Conservation (phyloP, 257 asterid species). For the Ilex asprella region DNA sequence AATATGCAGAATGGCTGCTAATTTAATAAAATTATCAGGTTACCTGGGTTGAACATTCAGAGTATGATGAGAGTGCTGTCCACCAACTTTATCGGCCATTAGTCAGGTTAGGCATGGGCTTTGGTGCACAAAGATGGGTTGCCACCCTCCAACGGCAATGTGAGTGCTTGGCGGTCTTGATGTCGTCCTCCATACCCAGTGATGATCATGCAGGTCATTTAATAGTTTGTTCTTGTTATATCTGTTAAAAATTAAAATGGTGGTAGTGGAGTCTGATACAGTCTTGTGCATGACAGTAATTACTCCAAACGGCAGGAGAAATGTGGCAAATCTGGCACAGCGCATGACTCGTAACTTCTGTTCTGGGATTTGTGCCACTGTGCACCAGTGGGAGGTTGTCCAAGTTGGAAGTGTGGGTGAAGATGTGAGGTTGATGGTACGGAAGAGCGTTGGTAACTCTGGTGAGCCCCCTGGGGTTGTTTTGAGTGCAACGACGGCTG, state of each 20-base stretch:
- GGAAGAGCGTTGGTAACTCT: constrained; percentile 47
- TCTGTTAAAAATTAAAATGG: not conserved
- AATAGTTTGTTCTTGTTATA: not conserved
- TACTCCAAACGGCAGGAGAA: constrained; percentile 45
- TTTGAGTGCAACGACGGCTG: constrained; percentile 64
- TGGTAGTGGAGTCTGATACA: constrained; percentile 3
- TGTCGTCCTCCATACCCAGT: constrained; percentile 36
- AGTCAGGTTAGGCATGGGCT: constrained; percentile 60
- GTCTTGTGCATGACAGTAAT: constrained; percentile 31
- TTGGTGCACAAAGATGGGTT: constrained; percentile 83
- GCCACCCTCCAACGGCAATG: constrained; percentile 61
- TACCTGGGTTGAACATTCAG: constrained; percentile 78
- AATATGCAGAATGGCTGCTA: not conserved
- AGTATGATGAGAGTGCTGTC: constrained; percentile 46
- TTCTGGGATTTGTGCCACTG: constrained; percentile 52
- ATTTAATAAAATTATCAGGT: constrained; percentile 40
- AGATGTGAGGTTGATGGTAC: constrained; percentile 47
- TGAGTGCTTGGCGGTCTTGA: constrained; percentile 36
- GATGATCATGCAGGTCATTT: constrained; percentile 51
- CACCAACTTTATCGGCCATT: constrained; percentile 51
- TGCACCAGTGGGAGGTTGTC: constrained; percentile 65
- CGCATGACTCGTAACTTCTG: constrained; percentile 72
- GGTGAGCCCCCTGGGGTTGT: constrained; percentile 76
- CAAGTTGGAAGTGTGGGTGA: constrained; percentile 35
- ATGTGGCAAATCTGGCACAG: constrained; percentile 59